A percentile compares a stretch with the other conserved stretches of the same genome.
Evolutionary conservation across 805 yeast species (phyloP).

Genomic region (Sugiyamaella boreocaroliniensis): DNA sequence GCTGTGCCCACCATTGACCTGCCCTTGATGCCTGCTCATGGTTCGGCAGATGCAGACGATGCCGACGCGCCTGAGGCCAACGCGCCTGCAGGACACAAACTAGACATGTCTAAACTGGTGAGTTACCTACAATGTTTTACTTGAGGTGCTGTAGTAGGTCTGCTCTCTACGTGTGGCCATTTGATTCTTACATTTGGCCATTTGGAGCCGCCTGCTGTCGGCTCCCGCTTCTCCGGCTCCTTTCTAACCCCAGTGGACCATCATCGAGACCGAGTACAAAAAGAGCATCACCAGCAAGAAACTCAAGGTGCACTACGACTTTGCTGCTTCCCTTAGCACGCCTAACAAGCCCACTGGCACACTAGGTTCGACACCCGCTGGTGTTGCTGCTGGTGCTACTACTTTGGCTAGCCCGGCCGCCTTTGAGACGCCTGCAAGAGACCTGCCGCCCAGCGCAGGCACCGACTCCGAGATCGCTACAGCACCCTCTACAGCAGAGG

Average conservation of each 20-base stretch:
- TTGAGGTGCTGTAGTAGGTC: no score
- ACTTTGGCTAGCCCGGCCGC: neutral
- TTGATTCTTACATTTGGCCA: no score
- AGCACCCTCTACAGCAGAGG: neutral
- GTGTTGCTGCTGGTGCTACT: neutral
- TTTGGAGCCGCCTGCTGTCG: no score
- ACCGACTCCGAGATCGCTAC: neutral
- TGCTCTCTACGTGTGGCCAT: no score
- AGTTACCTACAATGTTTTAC: no score
- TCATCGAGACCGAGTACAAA: conserved; percentile 47
- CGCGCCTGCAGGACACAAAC: conserved; percentile 31
- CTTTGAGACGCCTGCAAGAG: neutral
- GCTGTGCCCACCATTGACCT: conserved; percentile 41
- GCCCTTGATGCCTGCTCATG: neutral
- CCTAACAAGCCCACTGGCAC: conserved; percentile 5
- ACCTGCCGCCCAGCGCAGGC: neutral
- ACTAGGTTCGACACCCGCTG: neutral
- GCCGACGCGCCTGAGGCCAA: conserved; percentile 37
- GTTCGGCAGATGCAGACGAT: conserved; percentile 35
- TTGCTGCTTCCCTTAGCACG: conserved; percentile 15
- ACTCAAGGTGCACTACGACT: conserved; percentile 53
- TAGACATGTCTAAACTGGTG: no score
- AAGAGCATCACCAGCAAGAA: conserved; percentile 45
- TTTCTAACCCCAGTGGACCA: conserved; percentile 55
- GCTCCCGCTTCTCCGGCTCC: neutral